Conservation (phyloP, 2,329 filamentous ascomycete genomes). For the Periconia digitata region DNA sequence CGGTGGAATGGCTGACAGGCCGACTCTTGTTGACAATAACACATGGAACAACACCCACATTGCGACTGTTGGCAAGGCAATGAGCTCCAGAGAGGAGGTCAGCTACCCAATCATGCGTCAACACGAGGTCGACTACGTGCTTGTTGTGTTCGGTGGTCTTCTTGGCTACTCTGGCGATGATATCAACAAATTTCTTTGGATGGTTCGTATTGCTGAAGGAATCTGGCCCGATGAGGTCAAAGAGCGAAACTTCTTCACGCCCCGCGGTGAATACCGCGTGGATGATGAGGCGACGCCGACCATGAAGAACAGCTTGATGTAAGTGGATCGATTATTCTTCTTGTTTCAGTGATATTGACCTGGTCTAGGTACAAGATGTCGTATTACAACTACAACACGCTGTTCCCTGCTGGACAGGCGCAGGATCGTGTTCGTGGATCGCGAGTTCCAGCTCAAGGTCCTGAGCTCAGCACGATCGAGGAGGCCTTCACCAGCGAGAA, state of each 20-base stretch:
- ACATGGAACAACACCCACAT: conserved; percentile 99
- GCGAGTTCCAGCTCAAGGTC: conserved; percentile 79
- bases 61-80: conserved; percentile 97
- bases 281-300: conserved; percentile 91
- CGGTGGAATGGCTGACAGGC: conserved; percentile 97
- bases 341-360: conserved; percentile 27
- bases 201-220: conserved; percentile 97
- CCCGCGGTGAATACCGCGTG: conserved; percentile 90
- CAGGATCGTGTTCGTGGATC: conserved; percentile 84
- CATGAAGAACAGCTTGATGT: conserved; percentile 99
- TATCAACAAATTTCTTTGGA: conserved; percentile 99
- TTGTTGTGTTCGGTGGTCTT: conserved; percentile 93
- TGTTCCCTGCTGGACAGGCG: conserved; percentile 91
- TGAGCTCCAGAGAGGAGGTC: conserved; percentile 96
- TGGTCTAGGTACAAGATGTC: conserved; percentile 95
- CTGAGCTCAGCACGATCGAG: conserved; percentile 84
- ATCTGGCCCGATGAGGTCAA: conserved; percentile 99
- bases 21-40: conserved; percentile 98
- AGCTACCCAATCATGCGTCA: conserved; percentile 98
- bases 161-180: conserved; percentile 97
- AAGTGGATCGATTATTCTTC: conserved; percentile 46
- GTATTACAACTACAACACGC: conserved; percentile 92
- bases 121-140: conserved; percentile 98
- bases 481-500: conserved; percentile 99
- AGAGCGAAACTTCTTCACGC: conserved; percentile 94